Evolutionary conservation across 805 yeast species (phyloP).

Genomic region (Diddensiella caesifluorescens): DNA sequence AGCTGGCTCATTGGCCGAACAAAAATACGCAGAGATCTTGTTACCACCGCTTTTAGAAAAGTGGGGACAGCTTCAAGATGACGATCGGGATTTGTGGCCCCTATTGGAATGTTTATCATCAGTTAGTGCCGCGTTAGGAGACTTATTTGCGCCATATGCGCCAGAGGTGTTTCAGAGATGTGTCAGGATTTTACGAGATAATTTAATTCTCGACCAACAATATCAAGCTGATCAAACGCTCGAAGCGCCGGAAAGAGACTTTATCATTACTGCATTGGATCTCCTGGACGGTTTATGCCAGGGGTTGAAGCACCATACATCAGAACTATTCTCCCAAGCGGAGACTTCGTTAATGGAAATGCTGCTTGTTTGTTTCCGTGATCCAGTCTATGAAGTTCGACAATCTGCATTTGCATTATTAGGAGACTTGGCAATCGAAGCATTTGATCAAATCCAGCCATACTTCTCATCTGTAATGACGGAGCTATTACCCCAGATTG

Average conservation of each 20-base stretch:
- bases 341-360: slow-evolving; percentile 51
- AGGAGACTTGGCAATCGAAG: slow-evolving; percentile 78
- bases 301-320: slow-evolving; percentile 66
- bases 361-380: slow-evolving; percentile 65
- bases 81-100: slow-evolving; percentile 86
- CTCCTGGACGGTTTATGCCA: slow-evolving; percentile 89
- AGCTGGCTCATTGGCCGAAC: slow-evolving; percentile 51
- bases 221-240: slow-evolving; percentile 55
- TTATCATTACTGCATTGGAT: slow-evolving; percentile 82
- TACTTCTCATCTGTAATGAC: slow-evolving; percentile 31
- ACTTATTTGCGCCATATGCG: slow-evolving; percentile 82
- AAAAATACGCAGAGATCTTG: slow-evolving; percentile 53
- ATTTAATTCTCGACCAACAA: slow-evolving; percentile 61
- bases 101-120: slow-evolving; percentile 87
- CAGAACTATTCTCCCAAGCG: slow-evolving; percentile 42
- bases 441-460: slow-evolving; percentile 38
- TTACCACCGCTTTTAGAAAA: slow-evolving; percentile 77
- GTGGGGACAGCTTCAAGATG: slow-evolving; percentile 73
- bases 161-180: slow-evolving; percentile 80
- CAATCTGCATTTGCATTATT: slow-evolving; percentile 85
- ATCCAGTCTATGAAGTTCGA: slow-evolving; percentile 78
- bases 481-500: slow-evolving; percentile 55
- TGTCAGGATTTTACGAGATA: slow-evolving; percentile 57
- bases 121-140: slow-evolving; percentile 83
- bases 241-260: slow-evolving; percentile 80